These are phyloP conservation scores for Immersiella caudata DNA, from an alignment of 495 filamentous ascomycete species.

Conservation along the genomic window DNA sequence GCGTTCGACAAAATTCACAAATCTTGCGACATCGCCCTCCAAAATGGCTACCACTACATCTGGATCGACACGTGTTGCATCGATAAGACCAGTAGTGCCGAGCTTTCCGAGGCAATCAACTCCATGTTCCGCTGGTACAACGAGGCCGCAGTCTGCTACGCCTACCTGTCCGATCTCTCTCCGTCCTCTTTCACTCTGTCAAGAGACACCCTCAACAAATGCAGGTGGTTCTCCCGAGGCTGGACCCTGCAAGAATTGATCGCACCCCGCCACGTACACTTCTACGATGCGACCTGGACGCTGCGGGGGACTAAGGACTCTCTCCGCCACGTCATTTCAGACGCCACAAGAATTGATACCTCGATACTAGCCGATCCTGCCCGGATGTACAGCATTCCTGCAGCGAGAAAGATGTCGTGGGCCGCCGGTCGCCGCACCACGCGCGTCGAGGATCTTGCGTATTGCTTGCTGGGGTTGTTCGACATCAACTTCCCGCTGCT, in stretches of 20 bases:
- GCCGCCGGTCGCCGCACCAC: conserved; percentile 20
- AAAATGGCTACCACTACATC: conserved; percentile 30
- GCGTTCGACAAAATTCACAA: conserved; percentile 30
- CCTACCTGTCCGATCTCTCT: conserved; percentile 26
- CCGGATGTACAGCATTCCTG: conserved; percentile 1
- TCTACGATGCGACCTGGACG: conserved; percentile 38
- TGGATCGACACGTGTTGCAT: conserved; percentile 52
- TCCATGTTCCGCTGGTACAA: conserved; percentile 51
- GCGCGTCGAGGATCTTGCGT: conserved; percentile 23
- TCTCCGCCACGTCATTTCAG: neutral
- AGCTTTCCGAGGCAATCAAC: conserved; percentile 49
- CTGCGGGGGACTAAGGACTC: conserved; percentile 20
- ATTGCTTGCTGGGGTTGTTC: conserved; percentile 30
- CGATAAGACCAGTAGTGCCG: conserved; percentile 45
- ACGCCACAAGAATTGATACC: conserved; percentile 19
- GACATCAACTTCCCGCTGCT: conserved; percentile 32
- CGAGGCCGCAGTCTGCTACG: conserved; percentile 36
- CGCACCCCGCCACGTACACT: conserved; percentile 36
- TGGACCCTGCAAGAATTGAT: conserved; percentile 49
- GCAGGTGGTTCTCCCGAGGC: conserved; percentile 43
- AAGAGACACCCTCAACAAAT: neutral
- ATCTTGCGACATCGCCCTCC: conserved; percentile 32
- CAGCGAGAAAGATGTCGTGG: conserved; percentile 28
- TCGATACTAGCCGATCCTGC: neutral
- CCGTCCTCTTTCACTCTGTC: neutral